Percentiles rank a stretch among this genome's conserved stretches.
phyloP scores from a whole-genome alignment of 2,329 filamentous ascomycete genomes.

The Hirsutella rhossiliensis region DNA sequence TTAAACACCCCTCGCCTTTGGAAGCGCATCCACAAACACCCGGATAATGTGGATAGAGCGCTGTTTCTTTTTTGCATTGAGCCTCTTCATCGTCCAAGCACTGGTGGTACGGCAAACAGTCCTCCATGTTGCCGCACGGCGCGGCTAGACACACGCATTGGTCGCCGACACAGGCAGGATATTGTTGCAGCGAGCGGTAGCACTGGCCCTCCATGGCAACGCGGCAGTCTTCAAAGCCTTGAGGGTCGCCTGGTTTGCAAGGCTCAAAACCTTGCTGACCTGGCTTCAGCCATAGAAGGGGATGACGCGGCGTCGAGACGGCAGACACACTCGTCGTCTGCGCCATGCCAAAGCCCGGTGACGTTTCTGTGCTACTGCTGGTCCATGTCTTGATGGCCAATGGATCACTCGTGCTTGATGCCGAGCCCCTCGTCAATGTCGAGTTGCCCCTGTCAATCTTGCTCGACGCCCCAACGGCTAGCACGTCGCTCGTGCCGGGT shows the following conservation, averaged over 20 bases:
- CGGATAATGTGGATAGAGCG: neutral
- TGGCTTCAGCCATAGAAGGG: neutral
- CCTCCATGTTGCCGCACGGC: constrained; percentile 1
- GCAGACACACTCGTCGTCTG: neutral
- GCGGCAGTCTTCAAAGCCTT: constrained; percentile 5
- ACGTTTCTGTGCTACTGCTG: neutral
- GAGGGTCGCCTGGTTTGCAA: neutral
- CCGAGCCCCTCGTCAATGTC: neutral
- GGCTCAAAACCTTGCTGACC: neutral
- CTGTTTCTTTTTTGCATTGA: neutral
- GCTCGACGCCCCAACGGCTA: no score
- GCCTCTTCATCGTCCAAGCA: constrained; percentile 4
- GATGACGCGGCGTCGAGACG: neutral
- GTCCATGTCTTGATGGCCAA: neutral
- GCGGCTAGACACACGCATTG: constrained; percentile 4
- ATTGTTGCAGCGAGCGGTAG: neutral
- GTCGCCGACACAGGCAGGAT: constrained; percentile 4
- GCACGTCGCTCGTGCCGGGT: no score
- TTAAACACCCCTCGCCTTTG: constrained; percentile 1
- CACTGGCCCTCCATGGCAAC: constrained; percentile 2
- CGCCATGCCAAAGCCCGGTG: neutral
- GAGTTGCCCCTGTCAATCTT: no score
- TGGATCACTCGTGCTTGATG: neutral
- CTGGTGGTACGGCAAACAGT: constrained; percentile 2
- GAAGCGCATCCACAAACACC: constrained; percentile 3